A percentile compares a stretch with the other conserved stretches of the same genome.
These are phyloP conservation scores for Amanita rimosa DNA, from an alignment of 768 basidiomycete species.

Conservation along the genomic window DNA sequence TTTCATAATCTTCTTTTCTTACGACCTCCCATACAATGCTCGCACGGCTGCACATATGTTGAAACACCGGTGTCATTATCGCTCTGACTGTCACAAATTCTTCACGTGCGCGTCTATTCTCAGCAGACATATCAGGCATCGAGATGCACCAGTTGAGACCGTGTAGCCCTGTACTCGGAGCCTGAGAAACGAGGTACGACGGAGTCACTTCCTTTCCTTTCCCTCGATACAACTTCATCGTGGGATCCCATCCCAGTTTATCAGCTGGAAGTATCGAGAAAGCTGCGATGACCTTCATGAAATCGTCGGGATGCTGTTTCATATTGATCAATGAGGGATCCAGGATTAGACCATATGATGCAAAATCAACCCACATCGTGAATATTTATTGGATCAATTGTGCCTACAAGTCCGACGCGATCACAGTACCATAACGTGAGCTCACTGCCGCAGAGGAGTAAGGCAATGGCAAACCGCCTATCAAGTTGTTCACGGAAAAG, in stretches of 20 bases:
- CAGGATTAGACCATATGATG: no score
- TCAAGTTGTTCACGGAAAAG: conserved; percentile 8
- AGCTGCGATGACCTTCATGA: not conserved
- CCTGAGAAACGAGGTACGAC: not conserved
- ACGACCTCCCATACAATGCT: not conserved
- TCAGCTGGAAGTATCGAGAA: not conserved
- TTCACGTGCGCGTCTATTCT: not conserved
- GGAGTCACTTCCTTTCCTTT: not conserved
- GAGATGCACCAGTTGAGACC: not conserved
- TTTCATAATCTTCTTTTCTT: not conserved
- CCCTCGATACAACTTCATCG: not conserved
- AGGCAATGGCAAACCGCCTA: conserved; percentile 6
- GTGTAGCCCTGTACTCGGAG: no score
- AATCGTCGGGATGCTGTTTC: not conserved
- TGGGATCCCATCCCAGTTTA: not conserved
- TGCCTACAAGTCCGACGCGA: conserved; percentile 8
- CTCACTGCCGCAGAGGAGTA: conserved; percentile 3
- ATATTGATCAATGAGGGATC: not conserved
- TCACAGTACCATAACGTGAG: conserved; percentile 6
- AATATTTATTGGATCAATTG: conserved; percentile 7
- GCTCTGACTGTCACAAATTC: not conserved
- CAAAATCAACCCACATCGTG: not conserved
- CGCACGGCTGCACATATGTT: not conserved
- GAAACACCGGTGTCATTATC: not conserved
- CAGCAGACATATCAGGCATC: not conserved